phyloP scores from a whole-genome alignment of 768 basidiomycete genomes.

The Sistotremastrum suecicum region DNA sequence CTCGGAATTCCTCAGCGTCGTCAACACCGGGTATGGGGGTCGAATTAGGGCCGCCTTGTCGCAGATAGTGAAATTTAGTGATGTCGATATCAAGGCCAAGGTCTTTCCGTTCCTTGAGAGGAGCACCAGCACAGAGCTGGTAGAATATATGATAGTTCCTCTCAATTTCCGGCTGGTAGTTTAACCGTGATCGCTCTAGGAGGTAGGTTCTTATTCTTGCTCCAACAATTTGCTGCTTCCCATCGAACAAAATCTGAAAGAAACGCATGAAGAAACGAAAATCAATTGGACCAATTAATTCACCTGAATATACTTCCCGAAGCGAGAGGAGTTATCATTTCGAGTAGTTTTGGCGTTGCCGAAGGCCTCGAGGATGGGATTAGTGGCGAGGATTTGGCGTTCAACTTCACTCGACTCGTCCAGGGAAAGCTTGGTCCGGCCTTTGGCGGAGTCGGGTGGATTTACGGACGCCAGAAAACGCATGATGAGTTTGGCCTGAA shows the following conservation, averaged over 20 bases:
- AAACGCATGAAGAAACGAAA: constrained; percentile 4
- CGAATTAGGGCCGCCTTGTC: constrained; percentile 81
- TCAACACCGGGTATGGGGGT: constrained; percentile 87
- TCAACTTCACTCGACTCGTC: constrained; percentile 93
- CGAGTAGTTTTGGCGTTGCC: constrained; percentile 99
- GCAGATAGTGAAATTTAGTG: constrained; percentile 81
- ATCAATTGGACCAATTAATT: constrained; percentile 10
- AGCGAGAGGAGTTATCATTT: constrained; percentile 97
- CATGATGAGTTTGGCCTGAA: constrained; percentile 95
- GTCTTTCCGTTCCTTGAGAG: constrained; percentile 89
- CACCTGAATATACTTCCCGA: constrained; percentile 99
- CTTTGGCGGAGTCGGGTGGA: constrained; percentile 50
- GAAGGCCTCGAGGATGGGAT: constrained; percentile 97
- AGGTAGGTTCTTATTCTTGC: constrained; percentile 98
- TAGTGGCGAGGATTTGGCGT: constrained; percentile 95
- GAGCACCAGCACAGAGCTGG: constrained; percentile 94
- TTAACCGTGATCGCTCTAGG: constrained; percentile 91
- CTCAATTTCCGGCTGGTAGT: constrained; percentile 93
- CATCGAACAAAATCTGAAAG: constrained; percentile 86
- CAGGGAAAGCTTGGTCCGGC: constrained; percentile 55
- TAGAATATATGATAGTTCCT: constrained; percentile 99
- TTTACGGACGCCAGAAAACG: constrained; percentile 97
- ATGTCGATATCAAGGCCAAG: constrained; percentile 80
- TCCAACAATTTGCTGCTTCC: constrained; percentile 91
- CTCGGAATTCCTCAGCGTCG: constrained; percentile 88